Conservation (phyloP, 2,329 filamentous ascomycete genomes). For the Penicillium brevicompactum region DNA sequence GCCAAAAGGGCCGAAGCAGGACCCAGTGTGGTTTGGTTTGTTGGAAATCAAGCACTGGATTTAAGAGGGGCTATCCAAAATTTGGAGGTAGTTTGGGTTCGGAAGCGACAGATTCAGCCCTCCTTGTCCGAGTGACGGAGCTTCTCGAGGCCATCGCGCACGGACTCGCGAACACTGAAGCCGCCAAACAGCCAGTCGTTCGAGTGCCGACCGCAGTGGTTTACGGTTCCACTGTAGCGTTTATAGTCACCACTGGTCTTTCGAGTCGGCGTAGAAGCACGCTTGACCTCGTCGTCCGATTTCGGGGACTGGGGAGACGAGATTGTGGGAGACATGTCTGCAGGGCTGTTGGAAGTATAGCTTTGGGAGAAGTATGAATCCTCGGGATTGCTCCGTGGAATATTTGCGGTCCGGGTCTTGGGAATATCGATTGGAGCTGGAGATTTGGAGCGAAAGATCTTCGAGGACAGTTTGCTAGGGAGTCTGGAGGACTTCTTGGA, state of each 20-base stretch:
- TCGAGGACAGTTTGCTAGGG: constrained; percentile 17
- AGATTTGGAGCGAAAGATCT: constrained; percentile 26
- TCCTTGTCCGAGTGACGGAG: constrained; percentile 32
- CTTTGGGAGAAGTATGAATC: constrained; percentile 14
- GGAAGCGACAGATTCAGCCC: constrained; percentile 18
- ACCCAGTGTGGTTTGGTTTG: not conserved
- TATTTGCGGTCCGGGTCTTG: constrained; percentile 13
- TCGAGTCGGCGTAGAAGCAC: constrained; percentile 24
- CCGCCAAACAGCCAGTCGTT: constrained; percentile 56
- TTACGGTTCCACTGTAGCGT: constrained; percentile 44
- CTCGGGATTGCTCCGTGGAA: constrained; percentile 17
- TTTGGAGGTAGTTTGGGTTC: not conserved
- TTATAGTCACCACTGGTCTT: constrained; percentile 38
- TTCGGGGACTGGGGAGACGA: constrained; percentile 18
- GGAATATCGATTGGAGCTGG: constrained; percentile 23
- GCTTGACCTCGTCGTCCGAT: constrained; percentile 17
- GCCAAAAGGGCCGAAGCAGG: not conserved
- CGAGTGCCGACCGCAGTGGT: constrained; percentile 51
- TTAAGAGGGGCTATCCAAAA: not conserved
- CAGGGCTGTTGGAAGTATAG: constrained; percentile 21
- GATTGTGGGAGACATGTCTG: constrained; percentile 22
- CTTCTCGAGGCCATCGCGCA: constrained; percentile 44
- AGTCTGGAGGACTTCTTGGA: constrained; percentile 14
- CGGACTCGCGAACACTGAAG: constrained; percentile 50
- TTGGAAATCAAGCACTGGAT: not conserved